These are phyloP conservation scores for Cylindrodendrum hubeiense DNA, from an alignment of 2,329 filamentous ascomycete species.

Conservation along the genomic window DNA sequence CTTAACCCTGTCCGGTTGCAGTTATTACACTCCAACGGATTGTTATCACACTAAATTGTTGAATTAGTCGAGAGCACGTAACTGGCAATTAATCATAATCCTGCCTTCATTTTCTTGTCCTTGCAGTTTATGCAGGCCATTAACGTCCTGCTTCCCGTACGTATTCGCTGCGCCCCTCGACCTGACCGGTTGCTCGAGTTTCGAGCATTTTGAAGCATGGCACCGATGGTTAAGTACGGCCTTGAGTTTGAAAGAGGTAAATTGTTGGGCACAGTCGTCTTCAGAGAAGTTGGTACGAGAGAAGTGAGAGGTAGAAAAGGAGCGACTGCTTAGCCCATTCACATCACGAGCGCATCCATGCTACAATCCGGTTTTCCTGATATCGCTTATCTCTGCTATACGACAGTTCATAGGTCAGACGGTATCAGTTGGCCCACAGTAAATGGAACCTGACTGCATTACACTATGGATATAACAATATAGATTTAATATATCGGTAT, in stretches of 20 bases:
- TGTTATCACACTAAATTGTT: slow-evolving; percentile 21
- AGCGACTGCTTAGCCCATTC: too few relatives aligned
- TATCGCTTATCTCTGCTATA: too few relatives aligned
- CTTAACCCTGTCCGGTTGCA: background rate
- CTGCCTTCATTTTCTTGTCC: slow-evolving; percentile 23
- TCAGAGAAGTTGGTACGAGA: background rate
- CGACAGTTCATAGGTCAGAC: too few relatives aligned
- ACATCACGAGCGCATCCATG: too few relatives aligned
- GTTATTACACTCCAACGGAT: slow-evolving; percentile 2
- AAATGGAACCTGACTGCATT: too few relatives aligned
- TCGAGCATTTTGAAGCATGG: background rate
- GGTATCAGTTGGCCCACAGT: too few relatives aligned
- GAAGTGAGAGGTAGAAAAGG: too few relatives aligned
- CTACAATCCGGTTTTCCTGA: too few relatives aligned
- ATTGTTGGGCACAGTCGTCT: background rate
- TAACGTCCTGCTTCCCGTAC: background rate
- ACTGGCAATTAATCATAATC: background rate
- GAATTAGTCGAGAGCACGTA: background rate
- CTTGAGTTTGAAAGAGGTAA: background rate
- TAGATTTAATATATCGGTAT: too few relatives aligned
- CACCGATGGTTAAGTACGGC: background rate
- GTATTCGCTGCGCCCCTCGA: background rate
- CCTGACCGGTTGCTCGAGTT: background rate
- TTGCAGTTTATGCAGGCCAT: slow-evolving; percentile 21
- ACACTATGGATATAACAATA: too few relatives aligned